phyloP scores from a whole-genome alignment of 1,284 basidiomycete genomes.

The Phellinidium pouzarii region DNA sequence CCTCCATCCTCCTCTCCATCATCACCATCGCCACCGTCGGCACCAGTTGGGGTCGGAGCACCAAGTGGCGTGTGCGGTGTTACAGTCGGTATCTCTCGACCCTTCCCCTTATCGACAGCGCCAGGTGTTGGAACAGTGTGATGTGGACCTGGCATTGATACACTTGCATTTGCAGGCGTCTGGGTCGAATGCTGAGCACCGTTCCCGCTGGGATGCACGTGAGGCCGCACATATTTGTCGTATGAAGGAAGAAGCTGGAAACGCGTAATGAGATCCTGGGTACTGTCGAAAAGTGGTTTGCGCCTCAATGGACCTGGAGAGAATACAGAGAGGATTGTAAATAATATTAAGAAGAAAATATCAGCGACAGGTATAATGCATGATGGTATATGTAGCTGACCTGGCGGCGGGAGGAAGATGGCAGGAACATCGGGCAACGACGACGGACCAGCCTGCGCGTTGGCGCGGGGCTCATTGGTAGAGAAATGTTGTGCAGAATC shows the following conservation, averaged over 20 bases:
- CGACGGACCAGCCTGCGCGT: constrained; percentile 28
- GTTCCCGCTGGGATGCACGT: constrained; percentile 26
- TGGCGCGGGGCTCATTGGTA: constrained; percentile 16
- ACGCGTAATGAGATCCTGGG: constrained; percentile 66
- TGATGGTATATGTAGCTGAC: constrained; percentile 25
- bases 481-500: not conserved
- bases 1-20: constrained; percentile 43
- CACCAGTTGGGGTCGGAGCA: constrained; percentile 32
- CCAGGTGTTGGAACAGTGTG: constrained; percentile 13
- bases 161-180: constrained; percentile 19
- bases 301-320: constrained; percentile 38
- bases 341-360: constrained; percentile 20
- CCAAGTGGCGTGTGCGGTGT: constrained; percentile 26
- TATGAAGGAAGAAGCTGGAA: constrained; percentile 63
- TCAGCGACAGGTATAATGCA: not conserved
- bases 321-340: not conserved
- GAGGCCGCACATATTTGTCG: constrained; percentile 65
- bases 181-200: constrained; percentile 24
- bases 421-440: constrained; percentile 23
- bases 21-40: constrained; percentile 35
- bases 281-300: constrained; percentile 49
- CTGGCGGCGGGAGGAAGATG: constrained; percentile 39
- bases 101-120: constrained; percentile 53
- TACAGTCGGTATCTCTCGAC: constrained; percentile 32
- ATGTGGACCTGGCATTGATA: constrained; percentile 14